A percentile compares a stretch with the other conserved stretches of the same genome.
These are phyloP conservation scores for Patellifolia procumbens DNA, from an alignment of 179 eudicot species.

Conservation along the genomic window DNA sequence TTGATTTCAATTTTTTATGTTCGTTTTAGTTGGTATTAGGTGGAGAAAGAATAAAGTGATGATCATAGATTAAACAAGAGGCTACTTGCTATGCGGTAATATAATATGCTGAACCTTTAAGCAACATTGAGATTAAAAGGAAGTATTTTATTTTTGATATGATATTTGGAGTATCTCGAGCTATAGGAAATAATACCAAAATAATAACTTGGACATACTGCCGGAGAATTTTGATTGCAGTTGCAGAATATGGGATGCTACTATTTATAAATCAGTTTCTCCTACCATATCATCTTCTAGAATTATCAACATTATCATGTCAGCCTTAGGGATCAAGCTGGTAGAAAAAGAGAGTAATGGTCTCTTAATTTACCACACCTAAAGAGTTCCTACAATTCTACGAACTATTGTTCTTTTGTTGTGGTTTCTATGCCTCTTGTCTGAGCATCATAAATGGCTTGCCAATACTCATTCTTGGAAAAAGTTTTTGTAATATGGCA, in stretches of 20 bases:
- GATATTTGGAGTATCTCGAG: background rate
- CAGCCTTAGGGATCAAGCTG: background rate
- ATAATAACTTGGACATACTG: background rate
- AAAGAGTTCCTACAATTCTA: too few relatives aligned
- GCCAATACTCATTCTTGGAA: background rate
- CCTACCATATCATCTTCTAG: background rate
- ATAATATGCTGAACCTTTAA: background rate
- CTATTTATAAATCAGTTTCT: background rate
- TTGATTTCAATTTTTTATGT: constrained; percentile 10
- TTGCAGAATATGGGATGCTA: background rate
- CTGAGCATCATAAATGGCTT: background rate
- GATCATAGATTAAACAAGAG: background rate
- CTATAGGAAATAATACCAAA: background rate
- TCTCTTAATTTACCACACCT: too few relatives aligned
- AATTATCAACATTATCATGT: background rate
- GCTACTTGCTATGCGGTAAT: constrained; percentile 2
- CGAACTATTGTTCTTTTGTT: background rate
- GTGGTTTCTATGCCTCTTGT: background rate
- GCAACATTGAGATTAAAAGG: background rate
- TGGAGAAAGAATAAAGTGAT: constrained; percentile 25
- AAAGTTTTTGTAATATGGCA: background rate
- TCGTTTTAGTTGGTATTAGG: constrained; percentile 24
- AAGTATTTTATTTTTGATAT: background rate
- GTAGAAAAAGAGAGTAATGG: background rate
- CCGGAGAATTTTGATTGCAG: background rate